A percentile compares a stretch with the other conserved stretches of the same genome.
Evolutionary conservation across 495 filamentous ascomycete genomes (phyloP).

Genomic region (Oidiodendron maius): DNA sequence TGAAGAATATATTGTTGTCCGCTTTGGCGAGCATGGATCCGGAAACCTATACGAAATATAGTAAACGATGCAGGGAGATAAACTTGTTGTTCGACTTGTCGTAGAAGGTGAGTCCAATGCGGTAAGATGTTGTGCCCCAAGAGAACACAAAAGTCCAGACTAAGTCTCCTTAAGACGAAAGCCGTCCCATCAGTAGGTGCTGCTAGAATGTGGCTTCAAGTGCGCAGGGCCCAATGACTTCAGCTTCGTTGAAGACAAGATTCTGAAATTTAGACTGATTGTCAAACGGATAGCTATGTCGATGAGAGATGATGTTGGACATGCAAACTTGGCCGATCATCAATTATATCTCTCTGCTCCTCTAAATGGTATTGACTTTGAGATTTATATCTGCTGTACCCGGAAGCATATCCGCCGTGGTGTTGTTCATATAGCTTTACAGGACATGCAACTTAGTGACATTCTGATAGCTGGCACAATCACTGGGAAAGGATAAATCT

Average conservation of each 20-base stretch:
- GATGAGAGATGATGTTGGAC: too few species aligned
- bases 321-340: too few species aligned
- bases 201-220: slow-evolving; percentile 4
- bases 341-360: neutral
- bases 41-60: neutral
- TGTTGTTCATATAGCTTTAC: slow-evolving; percentile 1
- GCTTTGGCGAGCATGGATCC: neutral
- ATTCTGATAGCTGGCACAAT: neutral
- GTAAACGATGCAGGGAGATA: slow-evolving; percentile 3
- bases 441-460: slow-evolving; percentile 2
- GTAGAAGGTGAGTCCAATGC: slow-evolving; percentile 4
- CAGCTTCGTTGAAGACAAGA: neutral
- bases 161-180: slow-evolving; percentile 3
- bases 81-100: slow-evolving; percentile 4
- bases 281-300: neutral
- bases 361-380: neutral
- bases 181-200: neutral
- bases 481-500: neutral
- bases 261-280: neutral
- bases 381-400: neutral
- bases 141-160: neutral
- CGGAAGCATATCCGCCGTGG: slow-evolving; percentile 2
- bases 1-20: too few species aligned
- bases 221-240: slow-evolving; percentile 2
- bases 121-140: neutral